A percentile compares a stretch with the other conserved stretches of the same genome.
phyloP scores from a whole-genome alignment of 768 basidiomycete species.

The Baorangia bicolor region DNA sequence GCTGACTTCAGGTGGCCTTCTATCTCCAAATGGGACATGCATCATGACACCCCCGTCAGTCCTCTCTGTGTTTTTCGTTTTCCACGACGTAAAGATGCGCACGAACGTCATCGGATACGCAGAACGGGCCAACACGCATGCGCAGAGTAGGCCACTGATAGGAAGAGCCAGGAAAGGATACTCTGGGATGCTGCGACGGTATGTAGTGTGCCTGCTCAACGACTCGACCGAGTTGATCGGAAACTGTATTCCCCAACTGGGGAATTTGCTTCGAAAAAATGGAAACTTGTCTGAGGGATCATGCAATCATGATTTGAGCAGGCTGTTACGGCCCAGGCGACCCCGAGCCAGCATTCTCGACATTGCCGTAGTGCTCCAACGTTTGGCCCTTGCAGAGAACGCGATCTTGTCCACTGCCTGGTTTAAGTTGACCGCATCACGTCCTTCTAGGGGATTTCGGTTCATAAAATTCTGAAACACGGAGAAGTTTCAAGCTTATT shows the following conservation, averaged over 20 bases:
- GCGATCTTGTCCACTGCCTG: neutral
- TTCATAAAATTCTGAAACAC: slow-evolving; percentile 28
- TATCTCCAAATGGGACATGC: slow-evolving; percentile 24
- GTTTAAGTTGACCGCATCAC: slow-evolving; percentile 9
- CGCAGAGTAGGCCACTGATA: slow-evolving; percentile 6
- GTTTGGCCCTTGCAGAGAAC: neutral
- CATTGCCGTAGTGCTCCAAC: slow-evolving; percentile 19
- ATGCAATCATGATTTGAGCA: too few species aligned
- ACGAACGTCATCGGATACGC: neutral
- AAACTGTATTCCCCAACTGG: neutral
- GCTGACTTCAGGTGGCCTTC: slow-evolving; percentile 13
- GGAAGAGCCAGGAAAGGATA: slow-evolving; percentile 3
- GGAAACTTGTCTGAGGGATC: slow-evolving; percentile 8
- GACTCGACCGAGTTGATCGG: slow-evolving; percentile 9
- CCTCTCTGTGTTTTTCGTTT: neutral
- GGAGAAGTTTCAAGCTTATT: slow-evolving; percentile 28
- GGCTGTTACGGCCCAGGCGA: neutral
- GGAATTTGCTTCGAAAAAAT: slow-evolving; percentile 18
- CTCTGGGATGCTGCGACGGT: neutral
- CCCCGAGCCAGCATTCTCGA: slow-evolving; percentile 14
- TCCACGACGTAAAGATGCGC: slow-evolving; percentile 26
- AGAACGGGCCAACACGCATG: neutral
- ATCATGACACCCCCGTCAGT: slow-evolving; percentile 13
- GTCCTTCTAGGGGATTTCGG: slow-evolving; percentile 15
- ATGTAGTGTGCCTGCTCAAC: neutral